Conservation (phyloP, 2,329 filamentous ascomycete genomes). For the Daldinia sp. region DNA sequence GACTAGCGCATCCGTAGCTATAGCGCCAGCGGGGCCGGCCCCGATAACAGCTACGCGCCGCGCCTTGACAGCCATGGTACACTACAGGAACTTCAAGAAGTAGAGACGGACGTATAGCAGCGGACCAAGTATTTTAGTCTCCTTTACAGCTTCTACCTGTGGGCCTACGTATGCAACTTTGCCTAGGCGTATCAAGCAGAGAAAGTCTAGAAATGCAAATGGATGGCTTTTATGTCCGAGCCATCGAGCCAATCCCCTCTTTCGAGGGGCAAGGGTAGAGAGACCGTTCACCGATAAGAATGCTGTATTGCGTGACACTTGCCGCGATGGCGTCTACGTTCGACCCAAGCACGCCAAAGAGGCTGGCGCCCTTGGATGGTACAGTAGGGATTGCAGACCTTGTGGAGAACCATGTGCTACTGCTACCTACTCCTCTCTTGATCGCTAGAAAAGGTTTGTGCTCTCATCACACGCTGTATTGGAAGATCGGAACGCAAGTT, state of each 20-base stretch:
- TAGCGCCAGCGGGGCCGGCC: conserved; percentile 64
- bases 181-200: background rate
- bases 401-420: conserved; percentile 9
- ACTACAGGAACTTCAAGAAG: background rate
- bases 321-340: conserved; percentile 22
- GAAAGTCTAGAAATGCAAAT: background rate
- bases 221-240: conserved; percentile 10
- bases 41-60: conserved; percentile 64
- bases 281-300: conserved; percentile 21
- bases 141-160: background rate
- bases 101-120: background rate
- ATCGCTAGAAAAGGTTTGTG: background rate
- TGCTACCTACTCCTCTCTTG: conserved; percentile 21
- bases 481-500: background rate
- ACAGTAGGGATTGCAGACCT: conserved; percentile 21
- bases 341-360: conserved; percentile 25
- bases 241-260: background rate
- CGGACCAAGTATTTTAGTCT: background rate
- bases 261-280: background rate
- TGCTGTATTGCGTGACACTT: conserved; percentile 33
- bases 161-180: background rate
- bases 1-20: conserved; percentile 63
- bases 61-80: conserved; percentile 25
- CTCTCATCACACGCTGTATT: background rate
- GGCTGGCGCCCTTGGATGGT: conserved; percentile 8